phyloP scores from a whole-genome alignment of 495 filamentous ascomycete genomes.

The Aspergillus haitiensis region DNA sequence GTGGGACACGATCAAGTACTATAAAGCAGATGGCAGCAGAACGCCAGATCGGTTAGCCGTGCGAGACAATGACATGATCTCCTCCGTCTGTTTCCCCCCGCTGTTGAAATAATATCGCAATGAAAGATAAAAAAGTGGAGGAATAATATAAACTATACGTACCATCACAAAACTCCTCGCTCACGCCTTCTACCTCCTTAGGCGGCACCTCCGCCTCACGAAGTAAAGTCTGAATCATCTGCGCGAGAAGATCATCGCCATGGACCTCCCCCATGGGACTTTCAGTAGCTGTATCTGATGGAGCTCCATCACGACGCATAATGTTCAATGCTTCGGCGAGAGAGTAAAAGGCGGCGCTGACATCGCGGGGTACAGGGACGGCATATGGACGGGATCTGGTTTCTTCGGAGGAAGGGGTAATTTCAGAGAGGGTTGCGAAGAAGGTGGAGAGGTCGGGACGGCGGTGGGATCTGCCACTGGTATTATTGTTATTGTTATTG shows the following conservation, averaged over 20 bases:
- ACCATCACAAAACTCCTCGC: conserved; percentile 75
- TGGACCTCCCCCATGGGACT: conserved; percentile 5
- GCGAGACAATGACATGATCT: background rate
- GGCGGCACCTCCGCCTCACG: conserved; percentile 65
- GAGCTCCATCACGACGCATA: conserved; percentile 43
- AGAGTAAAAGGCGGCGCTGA: conserved; percentile 61
- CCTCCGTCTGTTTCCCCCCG: background rate
- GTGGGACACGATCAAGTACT: conserved; percentile 77
- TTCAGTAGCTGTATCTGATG: conserved; percentile 17
- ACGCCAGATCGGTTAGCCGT: background rate
- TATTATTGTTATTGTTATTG: background rate
- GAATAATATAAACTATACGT: conserved; percentile 19
- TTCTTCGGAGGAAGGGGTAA: conserved; percentile 46
- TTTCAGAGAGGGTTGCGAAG: conserved; percentile 70
- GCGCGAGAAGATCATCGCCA: conserved; percentile 52
- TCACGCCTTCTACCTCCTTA: conserved; percentile 67
- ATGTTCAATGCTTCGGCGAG: conserved; percentile 59
- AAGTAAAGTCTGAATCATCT: conserved; percentile 64
- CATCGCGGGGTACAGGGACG: conserved; percentile 69
- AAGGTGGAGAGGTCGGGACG: conserved; percentile 88
- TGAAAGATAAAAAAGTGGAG: background rate
- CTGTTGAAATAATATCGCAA: background rate
- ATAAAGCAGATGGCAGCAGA: background rate
- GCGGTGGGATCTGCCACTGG: conserved; percentile 37
- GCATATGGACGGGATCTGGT: conserved; percentile 55